Evolutionary conservation across 805 yeast genomes (phyloP).

Genomic region (Myxozyma neglecta): DNA sequence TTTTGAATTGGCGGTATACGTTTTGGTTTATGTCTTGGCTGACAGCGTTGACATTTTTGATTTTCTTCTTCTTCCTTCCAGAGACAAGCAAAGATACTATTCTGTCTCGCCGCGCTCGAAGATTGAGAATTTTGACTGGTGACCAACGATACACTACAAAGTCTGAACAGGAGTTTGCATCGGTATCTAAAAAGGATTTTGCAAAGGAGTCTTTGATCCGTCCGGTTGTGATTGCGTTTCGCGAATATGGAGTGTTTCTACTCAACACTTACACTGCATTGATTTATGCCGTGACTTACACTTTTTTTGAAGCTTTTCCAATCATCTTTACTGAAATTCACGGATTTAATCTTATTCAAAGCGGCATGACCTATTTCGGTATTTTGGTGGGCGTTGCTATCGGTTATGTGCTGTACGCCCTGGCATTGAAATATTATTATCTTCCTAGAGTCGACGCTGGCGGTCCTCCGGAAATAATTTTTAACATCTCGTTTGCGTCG

Average conservation of each 20-base stretch:
- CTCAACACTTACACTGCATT: conserved; percentile 55
- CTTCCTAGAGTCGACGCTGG: neutral
- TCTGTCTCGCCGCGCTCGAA: conserved; percentile 50
- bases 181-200: neutral
- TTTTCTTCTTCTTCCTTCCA: conserved; percentile 48
- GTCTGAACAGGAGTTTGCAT: conserved; percentile 27
- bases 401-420: conserved; percentile 1
- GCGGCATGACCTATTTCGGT: conserved; percentile 51
- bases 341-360: conserved; percentile 50
- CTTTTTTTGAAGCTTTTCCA: conserved; percentile 65
- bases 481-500: conserved; percentile 8
- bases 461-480: conserved; percentile 18
- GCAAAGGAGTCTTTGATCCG: conserved; percentile 35
- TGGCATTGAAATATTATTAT: neutral
- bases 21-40: conserved; percentile 39
- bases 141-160: conserved; percentile 47
- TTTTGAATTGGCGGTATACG: conserved; percentile 51
- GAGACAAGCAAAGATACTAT: conserved; percentile 52
- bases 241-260: conserved; percentile 60
- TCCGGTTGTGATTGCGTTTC: conserved; percentile 51
- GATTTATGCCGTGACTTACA: conserved; percentile 53
- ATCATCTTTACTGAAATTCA: conserved; percentile 50
- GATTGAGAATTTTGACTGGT: conserved; percentile 51
- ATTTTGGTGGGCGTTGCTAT: conserved; percentile 49
- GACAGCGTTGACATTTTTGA: conserved; percentile 42